Percentiles rank a stretch among this genome's conserved stretches.
phyloP scores from a whole-genome alignment of 805 yeast species.

The Zygotorulaspora sp. region DNA sequence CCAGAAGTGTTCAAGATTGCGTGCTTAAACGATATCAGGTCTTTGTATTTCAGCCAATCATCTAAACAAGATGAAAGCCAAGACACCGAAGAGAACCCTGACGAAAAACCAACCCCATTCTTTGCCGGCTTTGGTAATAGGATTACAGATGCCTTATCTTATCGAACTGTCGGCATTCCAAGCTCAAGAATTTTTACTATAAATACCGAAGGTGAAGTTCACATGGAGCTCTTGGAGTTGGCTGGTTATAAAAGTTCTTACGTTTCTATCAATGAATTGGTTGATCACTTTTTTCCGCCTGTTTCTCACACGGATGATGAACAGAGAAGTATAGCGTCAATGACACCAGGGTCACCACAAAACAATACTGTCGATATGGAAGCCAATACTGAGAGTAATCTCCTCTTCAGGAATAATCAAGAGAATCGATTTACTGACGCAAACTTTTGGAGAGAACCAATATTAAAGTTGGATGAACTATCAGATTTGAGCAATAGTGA shows the following conservation, averaged over 20 bases:
- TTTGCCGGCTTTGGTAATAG: slow-evolving; percentile 97
- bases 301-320: slow-evolving; percentile 39
- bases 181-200: slow-evolving; percentile 92
- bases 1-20: slow-evolving; percentile 99
- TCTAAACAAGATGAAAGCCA: slow-evolving; percentile 13
- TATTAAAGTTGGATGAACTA: slow-evolving; percentile 56
- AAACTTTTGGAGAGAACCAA: slow-evolving; percentile 87
- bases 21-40: slow-evolving; percentile 79
- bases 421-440: slow-evolving; percentile 67
- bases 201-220: slow-evolving; percentile 94
- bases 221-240: slow-evolving; percentile 89
- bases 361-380: slow-evolving; percentile 20
- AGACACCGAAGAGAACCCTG: slow-evolving; percentile 17
- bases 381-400: slow-evolving; percentile 17
- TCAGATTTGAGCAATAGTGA: slow-evolving; percentile 46
- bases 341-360: slow-evolving; percentile 33
- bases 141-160: slow-evolving; percentile 93
- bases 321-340: slow-evolving; percentile 29
- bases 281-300: slow-evolving; percentile 97
- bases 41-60: slow-evolving; percentile 47
- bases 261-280: slow-evolving; percentile 84
- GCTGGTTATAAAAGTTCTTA: slow-evolving; percentile 90
- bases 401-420: slow-evolving; percentile 24
- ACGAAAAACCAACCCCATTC: slow-evolving; percentile 68
- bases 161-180: slow-evolving; percentile 90